Conservation (phyloP, 139 green algal species). For the Spirogloea muscicola region DNA sequence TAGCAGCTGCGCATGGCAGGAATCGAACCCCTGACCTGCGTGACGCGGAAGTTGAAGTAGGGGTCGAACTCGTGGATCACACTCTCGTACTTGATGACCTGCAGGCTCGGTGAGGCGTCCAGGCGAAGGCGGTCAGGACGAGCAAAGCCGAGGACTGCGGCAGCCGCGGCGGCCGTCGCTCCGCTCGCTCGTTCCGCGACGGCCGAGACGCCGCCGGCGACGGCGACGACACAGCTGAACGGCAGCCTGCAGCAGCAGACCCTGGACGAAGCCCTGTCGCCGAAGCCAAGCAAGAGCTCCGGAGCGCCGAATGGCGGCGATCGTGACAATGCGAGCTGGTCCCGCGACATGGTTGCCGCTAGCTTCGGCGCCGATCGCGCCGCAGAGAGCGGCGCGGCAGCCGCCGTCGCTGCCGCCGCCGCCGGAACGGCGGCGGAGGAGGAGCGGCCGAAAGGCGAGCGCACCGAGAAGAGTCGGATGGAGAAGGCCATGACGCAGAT, state of each 20-base stretch:
- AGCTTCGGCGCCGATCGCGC: neutral
- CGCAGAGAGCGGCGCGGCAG: too few species aligned
- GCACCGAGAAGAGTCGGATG: conserved; percentile 82
- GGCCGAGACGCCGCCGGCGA: neutral
- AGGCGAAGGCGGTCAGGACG: neutral
- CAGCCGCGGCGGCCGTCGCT: neutral
- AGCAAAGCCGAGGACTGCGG: neutral
- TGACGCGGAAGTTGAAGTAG: conserved; percentile 71
- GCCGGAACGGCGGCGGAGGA: too few species aligned
- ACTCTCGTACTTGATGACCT: conserved; percentile 49
- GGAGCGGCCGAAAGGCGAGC: neutral
- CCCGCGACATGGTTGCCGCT: neutral
- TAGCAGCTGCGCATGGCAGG: conserved; percentile 57
- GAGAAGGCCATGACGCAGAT: conserved; percentile 68
- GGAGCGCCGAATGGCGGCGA: neutral
- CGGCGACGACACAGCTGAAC: too few species aligned
- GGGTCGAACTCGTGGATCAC: conserved; percentile 71
- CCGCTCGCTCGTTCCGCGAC: neutral
- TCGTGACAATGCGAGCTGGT: neutral
- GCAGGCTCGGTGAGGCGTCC: neutral
- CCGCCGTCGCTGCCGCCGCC: too few species aligned
- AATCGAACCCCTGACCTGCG: conserved; percentile 67
- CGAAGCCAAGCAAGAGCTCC: too few species aligned
- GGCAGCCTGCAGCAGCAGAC: neutral
- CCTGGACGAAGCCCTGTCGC: neutral